Evolutionary conservation across 805 yeast species (phyloP), one percentile per base, ranked within the genome.

Genomic region (Yarrowia osloensis): DNA sequence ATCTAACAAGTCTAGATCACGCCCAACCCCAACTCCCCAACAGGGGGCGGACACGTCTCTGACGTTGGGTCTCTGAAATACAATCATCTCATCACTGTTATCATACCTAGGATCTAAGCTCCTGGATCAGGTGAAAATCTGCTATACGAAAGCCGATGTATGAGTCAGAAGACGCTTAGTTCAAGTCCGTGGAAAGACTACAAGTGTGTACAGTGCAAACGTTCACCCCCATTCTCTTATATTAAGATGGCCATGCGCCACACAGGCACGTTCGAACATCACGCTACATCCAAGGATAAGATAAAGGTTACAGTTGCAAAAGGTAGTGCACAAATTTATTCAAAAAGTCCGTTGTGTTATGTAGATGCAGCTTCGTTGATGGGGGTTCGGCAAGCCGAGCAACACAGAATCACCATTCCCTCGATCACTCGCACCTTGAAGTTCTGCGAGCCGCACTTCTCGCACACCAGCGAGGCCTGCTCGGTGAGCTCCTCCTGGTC

Each of bases 341-440:
- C 26, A 49, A 29, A 49, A n/a, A 49, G 40, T 33, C 57, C 19
- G 15, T 1, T 13, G 8, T n/a, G 6, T 24, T 40, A 57, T 21
- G 63, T 57, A 39, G 63, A 57, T 19, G 47, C 63, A 19, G 63
- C 63, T 29, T 57, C 49, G 24, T 13, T 57, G 19, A 57, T 57
- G 35, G 63, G 63, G 8, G 63, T 57, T 57, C 66, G 54, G 31
- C 66, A 61, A 11, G 52, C 66, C 19, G 66, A 61, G 44, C 66
- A 61, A 26, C 66, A 61, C 24, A 61, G 54, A 44, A 44, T 61
- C 42, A 61, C 66, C 66, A 44, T 46, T 17, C 66, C 66, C n/a
- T 61, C 66, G 26, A 46, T 61, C 21, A 61, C 54, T 7, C 66
- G 21, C 22, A 61, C 54, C 54, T 61, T 61, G 54, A 61, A 61